phyloP scores from a whole-genome alignment of 2,329 filamentous ascomycete species.

The Rhinocladiella similis region DNA sequence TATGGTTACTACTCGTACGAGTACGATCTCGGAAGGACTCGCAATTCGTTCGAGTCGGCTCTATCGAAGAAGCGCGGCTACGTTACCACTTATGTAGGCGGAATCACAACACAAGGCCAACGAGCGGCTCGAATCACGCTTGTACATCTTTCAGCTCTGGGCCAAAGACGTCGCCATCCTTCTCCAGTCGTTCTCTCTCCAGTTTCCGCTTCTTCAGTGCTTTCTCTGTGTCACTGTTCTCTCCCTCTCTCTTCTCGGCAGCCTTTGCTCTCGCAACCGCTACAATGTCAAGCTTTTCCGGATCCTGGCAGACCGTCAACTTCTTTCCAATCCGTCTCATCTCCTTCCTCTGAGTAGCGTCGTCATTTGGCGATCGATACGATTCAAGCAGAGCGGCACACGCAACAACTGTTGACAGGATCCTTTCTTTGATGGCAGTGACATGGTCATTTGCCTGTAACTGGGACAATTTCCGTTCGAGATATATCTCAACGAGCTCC shows the following conservation, averaged over 20 bases:
- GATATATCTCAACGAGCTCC: slow-evolving; percentile 45
- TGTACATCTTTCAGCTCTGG: slow-evolving; percentile 26
- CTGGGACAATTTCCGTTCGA: slow-evolving; percentile 44
- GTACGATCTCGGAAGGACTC: too few relatives aligned
- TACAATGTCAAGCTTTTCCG: slow-evolving; percentile 46
- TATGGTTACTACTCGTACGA: background rate
- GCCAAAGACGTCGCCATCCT: slow-evolving; percentile 36
- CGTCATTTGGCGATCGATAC: slow-evolving; percentile 41
- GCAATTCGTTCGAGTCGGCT: too few relatives aligned
- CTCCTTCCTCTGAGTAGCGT: slow-evolving; percentile 41
- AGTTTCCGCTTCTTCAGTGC: slow-evolving; percentile 34
- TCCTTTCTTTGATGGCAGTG: slow-evolving; percentile 20
- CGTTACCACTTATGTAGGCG: too few relatives aligned
- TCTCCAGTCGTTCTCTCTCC: slow-evolving; percentile 31
- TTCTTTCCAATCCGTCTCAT: slow-evolving; percentile 51
- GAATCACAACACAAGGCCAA: too few relatives aligned
- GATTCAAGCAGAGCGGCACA: slow-evolving; percentile 43
- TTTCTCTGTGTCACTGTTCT: slow-evolving; percentile 33
- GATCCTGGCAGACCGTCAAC: slow-evolving; percentile 50
- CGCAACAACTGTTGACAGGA: slow-evolving; percentile 38
- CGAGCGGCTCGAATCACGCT: background rate
- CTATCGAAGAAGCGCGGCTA: too few relatives aligned
- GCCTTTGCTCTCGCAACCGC: slow-evolving; percentile 33
- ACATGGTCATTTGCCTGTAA: slow-evolving; percentile 6
- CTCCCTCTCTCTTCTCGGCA: slow-evolving; percentile 43